These are phyloP conservation scores for Leishmania guyanensis DNA, from an alignment of 208 protist genomes.

Conservation along the genomic window DNA sequence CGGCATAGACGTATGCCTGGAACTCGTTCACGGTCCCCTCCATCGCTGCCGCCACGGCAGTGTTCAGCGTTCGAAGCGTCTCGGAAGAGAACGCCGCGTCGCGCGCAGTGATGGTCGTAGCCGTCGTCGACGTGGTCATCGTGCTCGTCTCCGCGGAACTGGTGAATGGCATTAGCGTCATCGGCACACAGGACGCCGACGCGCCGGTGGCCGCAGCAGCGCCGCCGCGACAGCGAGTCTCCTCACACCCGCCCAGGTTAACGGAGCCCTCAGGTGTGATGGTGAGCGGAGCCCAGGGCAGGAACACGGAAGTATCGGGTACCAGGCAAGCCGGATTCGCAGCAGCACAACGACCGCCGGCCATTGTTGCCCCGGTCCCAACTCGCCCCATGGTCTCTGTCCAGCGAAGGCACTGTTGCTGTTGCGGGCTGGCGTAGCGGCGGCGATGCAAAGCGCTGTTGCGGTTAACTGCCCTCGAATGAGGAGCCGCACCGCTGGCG, in stretches of 20 bases:
- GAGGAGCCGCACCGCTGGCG: conserved; percentile 8
- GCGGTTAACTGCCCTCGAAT: conserved; percentile 7
- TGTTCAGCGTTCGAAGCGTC: conserved; percentile 1
- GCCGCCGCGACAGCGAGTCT: not conserved
- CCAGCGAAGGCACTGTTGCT: conserved; percentile 14
- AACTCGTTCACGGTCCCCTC: conserved; percentile 34
- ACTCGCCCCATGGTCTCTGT: not conserved
- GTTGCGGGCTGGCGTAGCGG: conserved; percentile 11
- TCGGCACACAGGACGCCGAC: not conserved
- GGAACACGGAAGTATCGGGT: conserved; percentile 63
- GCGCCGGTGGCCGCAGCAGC: not conserved
- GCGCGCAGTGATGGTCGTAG: conserved; percentile 2
- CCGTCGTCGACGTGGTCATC: conserved; percentile 14
- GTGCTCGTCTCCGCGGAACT: conserved; percentile 30
- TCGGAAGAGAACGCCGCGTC: not conserved
- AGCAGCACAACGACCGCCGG: not conserved
- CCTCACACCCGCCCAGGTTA: conserved; percentile 23
- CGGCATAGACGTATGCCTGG: not conserved
- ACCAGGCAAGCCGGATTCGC: conserved; percentile 1
- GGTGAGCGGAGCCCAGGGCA: conserved; percentile 67
- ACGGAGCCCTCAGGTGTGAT: conserved; percentile 58
- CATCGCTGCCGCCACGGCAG: conserved; percentile 11
- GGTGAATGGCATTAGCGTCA: conserved; percentile 31
- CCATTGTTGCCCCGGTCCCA: not conserved
- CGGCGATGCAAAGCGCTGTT: conserved; percentile 14